These are phyloP conservation scores for Suillus americanus DNA, from an alignment of 768 basidiomycete species.

Conservation along the genomic window DNA sequence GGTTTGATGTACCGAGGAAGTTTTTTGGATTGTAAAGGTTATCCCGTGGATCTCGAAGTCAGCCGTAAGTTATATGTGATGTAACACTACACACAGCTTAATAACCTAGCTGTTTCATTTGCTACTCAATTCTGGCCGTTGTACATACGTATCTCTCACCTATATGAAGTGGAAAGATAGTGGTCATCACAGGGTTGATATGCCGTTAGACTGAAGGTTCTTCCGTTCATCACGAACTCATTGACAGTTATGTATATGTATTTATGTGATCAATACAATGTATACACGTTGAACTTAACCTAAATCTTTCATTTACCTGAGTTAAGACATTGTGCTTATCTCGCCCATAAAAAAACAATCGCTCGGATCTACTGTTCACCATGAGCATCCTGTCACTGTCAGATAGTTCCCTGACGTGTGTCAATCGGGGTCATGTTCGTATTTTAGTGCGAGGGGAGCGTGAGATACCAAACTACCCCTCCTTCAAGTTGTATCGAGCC, in stretches of 20 bases:
- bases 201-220: conserved; percentile 6
- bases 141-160: background rate
- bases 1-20: conserved; percentile 22
- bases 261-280: background rate
- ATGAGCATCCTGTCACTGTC: background rate
- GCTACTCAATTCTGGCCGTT: background rate
- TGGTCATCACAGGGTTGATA: conserved; percentile 6
- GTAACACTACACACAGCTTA: background rate
- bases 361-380: background rate
- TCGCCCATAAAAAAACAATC: background rate
- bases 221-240: background rate
- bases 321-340: background rate
- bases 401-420: background rate
- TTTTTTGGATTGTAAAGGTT: conserved; percentile 21
- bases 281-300: background rate
- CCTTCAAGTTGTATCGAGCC: background rate
- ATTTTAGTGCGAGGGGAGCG: background rate
- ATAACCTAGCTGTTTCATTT: background rate
- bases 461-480: background rate
- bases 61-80: conserved; percentile 1
- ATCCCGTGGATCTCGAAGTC: conserved; percentile 1
- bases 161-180: background rate
- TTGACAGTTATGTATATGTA: background rate
- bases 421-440: background rate
- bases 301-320: background rate